A percentile compares a stretch with the other conserved stretches of the same genome.
Evolutionary conservation across 441 rosid species (phyloP).

Genomic region (Eutrema salsugineum): DNA sequence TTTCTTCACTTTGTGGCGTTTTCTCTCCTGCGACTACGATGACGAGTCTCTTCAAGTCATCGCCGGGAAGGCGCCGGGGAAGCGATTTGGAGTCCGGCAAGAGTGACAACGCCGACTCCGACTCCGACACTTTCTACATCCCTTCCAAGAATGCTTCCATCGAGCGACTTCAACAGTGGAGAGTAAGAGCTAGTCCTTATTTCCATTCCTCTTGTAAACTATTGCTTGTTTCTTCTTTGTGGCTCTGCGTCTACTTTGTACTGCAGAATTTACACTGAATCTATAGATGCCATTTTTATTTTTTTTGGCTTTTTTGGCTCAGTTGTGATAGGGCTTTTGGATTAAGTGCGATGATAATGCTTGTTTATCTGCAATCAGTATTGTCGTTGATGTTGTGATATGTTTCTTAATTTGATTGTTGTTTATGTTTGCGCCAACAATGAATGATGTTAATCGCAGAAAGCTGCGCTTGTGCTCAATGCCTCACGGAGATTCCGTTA

Average conservation of each 20-base stretch:
- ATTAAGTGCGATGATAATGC: background rate
- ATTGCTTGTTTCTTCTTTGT: background rate
- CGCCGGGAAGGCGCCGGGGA: conserved; percentile 44
- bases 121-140: conserved; percentile 44
- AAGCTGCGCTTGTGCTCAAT: conserved; percentile 93
- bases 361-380: background rate
- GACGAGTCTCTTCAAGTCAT: conserved; percentile 35
- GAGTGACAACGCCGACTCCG: conserved; percentile 24
- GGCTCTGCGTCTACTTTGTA: background rate
- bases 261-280: background rate
- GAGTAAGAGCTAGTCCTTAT: conserved; percentile 38
- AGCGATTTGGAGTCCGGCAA: conserved; percentile 51
- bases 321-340: background rate
- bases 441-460: conserved; percentile 39
- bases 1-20: background rate
- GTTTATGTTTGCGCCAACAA: background rate
- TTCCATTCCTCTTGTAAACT: background rate
- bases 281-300: background rate
- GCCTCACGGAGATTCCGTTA: conserved; percentile 96
- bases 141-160: conserved; percentile 47
- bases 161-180: conserved; percentile 61
- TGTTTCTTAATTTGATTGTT: background rate
- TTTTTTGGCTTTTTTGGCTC: background rate
- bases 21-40: conserved; percentile 64
- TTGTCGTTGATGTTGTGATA: background rate